Evolutionary conservation across 1,284 basidiomycete species (phyloP).

Genomic region (Tilletia setariae): DNA sequence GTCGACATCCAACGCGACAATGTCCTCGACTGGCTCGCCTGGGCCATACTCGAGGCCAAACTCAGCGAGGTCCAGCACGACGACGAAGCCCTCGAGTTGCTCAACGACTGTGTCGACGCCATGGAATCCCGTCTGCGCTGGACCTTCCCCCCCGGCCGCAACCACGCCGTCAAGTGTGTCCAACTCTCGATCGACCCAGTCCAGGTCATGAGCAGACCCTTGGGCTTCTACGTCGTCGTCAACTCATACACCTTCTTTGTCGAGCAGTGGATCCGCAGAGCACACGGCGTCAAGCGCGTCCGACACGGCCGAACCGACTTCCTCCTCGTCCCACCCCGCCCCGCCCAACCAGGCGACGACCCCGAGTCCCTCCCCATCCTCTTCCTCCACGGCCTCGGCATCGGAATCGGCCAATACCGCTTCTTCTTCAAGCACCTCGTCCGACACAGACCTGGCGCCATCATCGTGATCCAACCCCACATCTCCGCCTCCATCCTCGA

Average conservation of each 20-base stretch:
- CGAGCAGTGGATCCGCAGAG: slow-evolving; percentile 20
- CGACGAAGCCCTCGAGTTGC: slow-evolving; percentile 16
- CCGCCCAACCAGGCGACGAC: not conserved
- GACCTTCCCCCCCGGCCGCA: slow-evolving; percentile 58
- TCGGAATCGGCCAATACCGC: slow-evolving; percentile 30
- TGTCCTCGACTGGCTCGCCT: slow-evolving; percentile 27
- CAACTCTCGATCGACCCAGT: slow-evolving; percentile 76
- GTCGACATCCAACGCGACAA: slow-evolving; percentile 27
- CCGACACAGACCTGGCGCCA: slow-evolving; percentile 23
- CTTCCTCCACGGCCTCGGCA: slow-evolving; percentile 35
- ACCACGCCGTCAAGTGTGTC: slow-evolving; percentile 63
- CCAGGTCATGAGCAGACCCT: slow-evolving; percentile 59
- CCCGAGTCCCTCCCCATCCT: slow-evolving; percentile 23
- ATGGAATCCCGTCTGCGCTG: slow-evolving; percentile 17
- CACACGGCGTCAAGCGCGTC: slow-evolving; percentile 4
- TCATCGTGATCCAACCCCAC: slow-evolving; percentile 28
- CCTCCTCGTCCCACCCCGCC: slow-evolving; percentile 21
- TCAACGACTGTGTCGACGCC: slow-evolving; percentile 19
- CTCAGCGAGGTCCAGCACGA: slow-evolving; percentile 18
- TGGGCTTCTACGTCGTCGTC: slow-evolving; percentile 26
- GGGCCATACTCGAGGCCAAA: slow-evolving; percentile 24
- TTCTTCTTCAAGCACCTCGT: slow-evolving; percentile 22
- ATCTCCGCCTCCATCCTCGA: slow-evolving; percentile 23
- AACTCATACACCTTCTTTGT: slow-evolving; percentile 56
- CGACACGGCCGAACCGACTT: slow-evolving; percentile 22